phyloP scores from a whole-genome alignment of 2,329 filamentous ascomycete genomes.

The Trichoderma semiorbis region DNA sequence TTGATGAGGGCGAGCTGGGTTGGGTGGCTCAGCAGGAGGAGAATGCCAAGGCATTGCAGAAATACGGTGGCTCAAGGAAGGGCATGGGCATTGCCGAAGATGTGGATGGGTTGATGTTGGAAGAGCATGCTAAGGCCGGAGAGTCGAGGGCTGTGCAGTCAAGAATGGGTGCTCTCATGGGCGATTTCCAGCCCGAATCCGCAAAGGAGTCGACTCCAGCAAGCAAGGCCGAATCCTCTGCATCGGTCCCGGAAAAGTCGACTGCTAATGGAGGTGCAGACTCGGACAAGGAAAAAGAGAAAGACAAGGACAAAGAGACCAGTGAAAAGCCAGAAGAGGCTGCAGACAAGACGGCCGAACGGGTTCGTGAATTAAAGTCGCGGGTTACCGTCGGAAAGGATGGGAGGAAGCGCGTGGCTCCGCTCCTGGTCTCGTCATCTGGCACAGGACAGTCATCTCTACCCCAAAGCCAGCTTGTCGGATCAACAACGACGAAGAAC shows the following conservation, averaged over 20 bases:
- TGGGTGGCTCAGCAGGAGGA: constrained; percentile 83
- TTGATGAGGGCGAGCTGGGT: constrained; percentile 83
- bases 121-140: constrained; percentile 87
- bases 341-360: constrained; percentile 51
- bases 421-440: constrained; percentile 85
- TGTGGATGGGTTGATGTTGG: constrained; percentile 79
- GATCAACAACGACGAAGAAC: constrained; percentile 62
- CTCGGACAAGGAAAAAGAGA: constrained; percentile 29
- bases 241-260: constrained; percentile 29
- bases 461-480: constrained; percentile 83
- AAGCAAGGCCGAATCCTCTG: constrained; percentile 20
- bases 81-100: constrained; percentile 89
- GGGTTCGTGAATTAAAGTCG: constrained; percentile 69
- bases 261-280: constrained; percentile 39
- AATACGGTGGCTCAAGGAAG: constrained; percentile 84
- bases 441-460: constrained; percentile 83
- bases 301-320: constrained; percentile 3
- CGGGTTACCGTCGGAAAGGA: constrained; percentile 94
- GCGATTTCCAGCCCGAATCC: constrained; percentile 63
- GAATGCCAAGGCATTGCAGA: constrained; percentile 88
- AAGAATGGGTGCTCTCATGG: constrained; percentile 98
- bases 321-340: constrained; percentile 40
- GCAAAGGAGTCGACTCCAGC: constrained; percentile 46
- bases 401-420: constrained; percentile 92
- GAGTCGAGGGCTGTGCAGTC: constrained; percentile 88